Base-by-base conservation (phyloP, 164 flowering plant species). In the Platanus orientalis region DNA sequence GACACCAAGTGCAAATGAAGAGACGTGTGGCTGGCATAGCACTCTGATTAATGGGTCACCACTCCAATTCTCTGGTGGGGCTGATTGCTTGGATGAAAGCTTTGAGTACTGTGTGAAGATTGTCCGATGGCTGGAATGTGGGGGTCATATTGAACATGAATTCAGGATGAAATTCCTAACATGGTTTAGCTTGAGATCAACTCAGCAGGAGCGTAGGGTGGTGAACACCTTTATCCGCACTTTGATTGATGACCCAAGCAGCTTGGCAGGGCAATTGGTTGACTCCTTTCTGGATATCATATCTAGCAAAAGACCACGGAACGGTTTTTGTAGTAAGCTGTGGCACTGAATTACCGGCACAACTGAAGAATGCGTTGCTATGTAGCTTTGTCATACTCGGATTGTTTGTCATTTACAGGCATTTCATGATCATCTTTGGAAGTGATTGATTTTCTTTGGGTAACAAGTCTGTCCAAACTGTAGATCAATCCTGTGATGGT, bases 171-270 rank as follows among this genome's bases (percentile, higher is more conserved):
- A 88, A 66, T 73, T 94, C 57, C 75, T 94, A 54, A 94, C 97
- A 14, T 94, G 99, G 99, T 89, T 83, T 76, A 89, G 99, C 72
- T 75, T 91, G 71, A 80, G 93, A 67, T 91, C 99, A 13, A 88
- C 89, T 0, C 93, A 81, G 62, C 89, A 86, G 63, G 99, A 94
- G 57, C 89, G 96, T 9, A 77, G 87, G 66, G 99, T 91, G 68
- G 96, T 94, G 23, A 79, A 82, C 73, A 89, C 97, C 10, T 94
- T 81, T 69, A 87, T 94, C 42, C 84, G 79, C 50, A 84, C 96
- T 19, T 71, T 91, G 57, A 77, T 78, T 54, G 95, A 92, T 63
- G 98, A 92, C 65, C 98, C 96, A 19, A 76, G 76, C 61, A 81
- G 89, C 78, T 80, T 92, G 79, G 96, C 96, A 1, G 98, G 84